phyloP scores from a whole-genome alignment of 768 basidiomycete species.

The Mycena pura region DNA sequence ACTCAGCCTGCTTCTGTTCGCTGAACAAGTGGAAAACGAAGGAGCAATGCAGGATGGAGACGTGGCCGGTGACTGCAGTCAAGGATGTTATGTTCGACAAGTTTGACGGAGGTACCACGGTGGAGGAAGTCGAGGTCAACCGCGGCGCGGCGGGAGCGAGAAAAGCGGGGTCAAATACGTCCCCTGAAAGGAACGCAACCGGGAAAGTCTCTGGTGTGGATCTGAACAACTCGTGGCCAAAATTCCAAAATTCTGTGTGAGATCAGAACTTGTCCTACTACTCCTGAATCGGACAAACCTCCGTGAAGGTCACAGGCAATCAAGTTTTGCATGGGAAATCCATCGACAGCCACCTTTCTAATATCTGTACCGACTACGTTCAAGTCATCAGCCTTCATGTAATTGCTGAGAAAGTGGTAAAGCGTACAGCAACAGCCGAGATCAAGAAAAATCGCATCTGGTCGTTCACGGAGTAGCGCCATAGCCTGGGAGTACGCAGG shows the following conservation, averaged over 20 bases:
- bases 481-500: constrained; percentile 42
- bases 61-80: constrained; percentile 51
- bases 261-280: too few species aligned
- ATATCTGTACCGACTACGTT: constrained; percentile 39
- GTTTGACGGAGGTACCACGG: constrained; percentile 28
- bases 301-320: constrained; percentile 43
- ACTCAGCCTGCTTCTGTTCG: constrained; percentile 42
- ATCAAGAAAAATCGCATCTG: constrained; percentile 46
- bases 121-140: constrained; percentile 21
- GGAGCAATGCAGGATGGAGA: constrained; percentile 56
- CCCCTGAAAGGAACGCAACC: constrained; percentile 60
- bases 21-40: constrained; percentile 61
- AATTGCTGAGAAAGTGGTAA: neutral
- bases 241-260: constrained; percentile 61
- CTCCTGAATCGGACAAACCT: constrained; percentile 28
- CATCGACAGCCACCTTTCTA: constrained; percentile 46
- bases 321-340: constrained; percentile 44
- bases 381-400: too few species aligned
- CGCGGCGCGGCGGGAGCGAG: constrained; percentile 42
- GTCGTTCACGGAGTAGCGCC: constrained; percentile 32
- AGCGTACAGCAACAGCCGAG: constrained; percentile 49
- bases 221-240: constrained; percentile 66
- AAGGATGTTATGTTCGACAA: constrained; percentile 45
- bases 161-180: constrained; percentile 55
- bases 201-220: constrained; percentile 59